phyloP scores from a whole-genome alignment of 2,329 filamentous ascomycete species.

The Rugonectria rugulosa region DNA sequence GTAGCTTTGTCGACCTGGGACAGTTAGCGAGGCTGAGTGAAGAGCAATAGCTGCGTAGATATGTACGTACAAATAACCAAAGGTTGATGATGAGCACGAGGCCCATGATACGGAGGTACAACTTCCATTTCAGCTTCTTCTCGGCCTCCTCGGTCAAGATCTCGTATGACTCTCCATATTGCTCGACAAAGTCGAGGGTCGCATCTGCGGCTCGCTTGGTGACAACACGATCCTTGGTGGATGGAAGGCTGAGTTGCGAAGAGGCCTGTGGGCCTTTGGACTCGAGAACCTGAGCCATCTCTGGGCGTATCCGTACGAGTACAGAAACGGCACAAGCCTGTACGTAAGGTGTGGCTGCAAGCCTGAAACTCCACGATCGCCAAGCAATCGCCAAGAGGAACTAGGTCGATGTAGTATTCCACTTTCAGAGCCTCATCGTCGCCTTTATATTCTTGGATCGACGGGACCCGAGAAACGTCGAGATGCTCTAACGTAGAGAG shows the following conservation, averaged over 20 bases:
- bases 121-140: slow-evolving; percentile 12
- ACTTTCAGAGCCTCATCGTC: slow-evolving; percentile 8
- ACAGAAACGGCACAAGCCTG: too few relatives aligned
- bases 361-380: neutral
- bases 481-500: too few relatives aligned
- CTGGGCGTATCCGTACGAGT: too few relatives aligned
- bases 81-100: slow-evolving; percentile 9
- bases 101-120: slow-evolving; percentile 5
- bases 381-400: neutral
- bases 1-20: slow-evolving; percentile 18
- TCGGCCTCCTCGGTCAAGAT: slow-evolving; percentile 7
- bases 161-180: slow-evolving; percentile 7
- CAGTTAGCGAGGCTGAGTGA: too few relatives aligned
- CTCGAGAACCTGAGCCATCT: slow-evolving; percentile 2
- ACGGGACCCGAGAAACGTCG: too few relatives aligned
- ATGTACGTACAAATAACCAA: slow-evolving; percentile 16
- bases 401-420: slow-evolving; percentile 4
- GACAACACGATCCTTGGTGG: slow-evolving; percentile 8
- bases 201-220: slow-evolving; percentile 13
- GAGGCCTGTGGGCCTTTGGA: neutral
- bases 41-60: too few relatives aligned
- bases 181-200: slow-evolving; percentile 15
- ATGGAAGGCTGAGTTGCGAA: slow-evolving; percentile 7
- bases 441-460: slow-evolving; percentile 2
- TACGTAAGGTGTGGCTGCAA: neutral